Base-by-base conservation (phyloP, 2,329 filamentous ascomycete species). In the Didymella segeticola region DNA sequence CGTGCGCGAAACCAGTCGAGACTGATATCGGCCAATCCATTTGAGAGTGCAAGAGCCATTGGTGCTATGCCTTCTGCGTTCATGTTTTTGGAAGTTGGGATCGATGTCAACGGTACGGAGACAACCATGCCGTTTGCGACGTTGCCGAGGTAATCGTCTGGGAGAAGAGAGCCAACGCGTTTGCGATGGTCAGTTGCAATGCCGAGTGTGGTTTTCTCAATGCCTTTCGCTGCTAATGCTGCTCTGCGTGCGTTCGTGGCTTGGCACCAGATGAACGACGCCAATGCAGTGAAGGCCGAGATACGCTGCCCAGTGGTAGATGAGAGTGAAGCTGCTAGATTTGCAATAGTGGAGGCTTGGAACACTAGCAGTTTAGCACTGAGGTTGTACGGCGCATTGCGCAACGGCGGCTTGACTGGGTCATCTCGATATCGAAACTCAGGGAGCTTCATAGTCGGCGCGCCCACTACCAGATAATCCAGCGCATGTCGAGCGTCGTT, bases 231-330 rank as follows among this genome's bases (percentile, higher is more conserved):
- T 4, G 20, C 7, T 3, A 60, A 43, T 0, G 42, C 31, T 14
- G 43, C 8, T 9, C 51, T 38, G n/a, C 64, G 52, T 7, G 64
- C 60, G 1, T 59, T 45, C 2, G 56, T 64, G 17, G 64, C 47
- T n/a, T 66, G 59, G 10, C 52, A 56, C 59, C 61, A 67, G 1
- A 69, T 17, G 9, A 67, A 43, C 1, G 64, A 39, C 1, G 59
- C 42, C 2, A 69, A 49, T 4, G 62, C 54, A 5, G 52, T 60
- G 48, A 60, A 69, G n/a, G 33, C 49, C 10, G 55, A 60, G 8
- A 59, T 53, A 1, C 29, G 43, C 4, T 23, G 30, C 0, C 15
- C 29, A 1, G 57, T 61, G 4, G 29, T 22, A 2, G 7, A 4
- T 1, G 43, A 47, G 10, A 53, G 43, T 12, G 37, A 43, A 14